Base-by-base conservation (phyloP, 139 green algal genomes). In the Nannochloris sp. region DNA sequence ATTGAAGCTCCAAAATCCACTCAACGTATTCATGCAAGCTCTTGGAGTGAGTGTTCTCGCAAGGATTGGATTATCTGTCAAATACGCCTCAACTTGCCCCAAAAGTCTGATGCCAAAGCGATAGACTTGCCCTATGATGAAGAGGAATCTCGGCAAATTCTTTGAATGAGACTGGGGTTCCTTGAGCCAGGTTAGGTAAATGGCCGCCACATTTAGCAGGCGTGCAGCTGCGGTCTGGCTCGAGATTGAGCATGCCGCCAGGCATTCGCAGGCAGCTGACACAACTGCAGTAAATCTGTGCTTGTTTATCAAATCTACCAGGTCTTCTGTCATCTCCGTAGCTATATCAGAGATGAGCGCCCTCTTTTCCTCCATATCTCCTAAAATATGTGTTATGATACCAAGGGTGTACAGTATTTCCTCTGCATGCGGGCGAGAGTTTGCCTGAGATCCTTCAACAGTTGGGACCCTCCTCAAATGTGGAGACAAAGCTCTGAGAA, bases 91-190 rank as follows among this genome's bases (percentile, higher is more conserved):
- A 8, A 51, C 56, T 5, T 44, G 37, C 34, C 89, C 81, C 18
- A 93, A 43, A 2, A 81, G 44, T 31, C 66, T 61, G 0, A 71
- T 69, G 0, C 81, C 86, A 67, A 85, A 34, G 15, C 84, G 65
- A 59, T 75, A 84, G n/a, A 95, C 59, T 31, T 88, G 81, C 14
- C 87, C 87, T 34, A 94, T 44, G 9, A 79, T 78, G 62, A 83
- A 88, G 44, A 92, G 63, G 40, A 82, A 78, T 48, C 80, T 71
- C 14, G 57, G 55, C 9, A 68, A 51, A 7, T 62, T 57, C 1
- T 25, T 27, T 14, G 25, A n/a, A 34, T 34, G 53, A 53, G 44
- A 44, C 24, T 63, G 43, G 15, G 59, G 40, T 9, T 60, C 49
- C 49, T 72, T 60, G 50, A 81, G 68, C 15, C 31, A 61, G 21